These are phyloP conservation scores for Aspergillus ochraceoroseus DNA, from an alignment of 2,329 filamentous ascomycete species.

Conservation along the genomic window DNA sequence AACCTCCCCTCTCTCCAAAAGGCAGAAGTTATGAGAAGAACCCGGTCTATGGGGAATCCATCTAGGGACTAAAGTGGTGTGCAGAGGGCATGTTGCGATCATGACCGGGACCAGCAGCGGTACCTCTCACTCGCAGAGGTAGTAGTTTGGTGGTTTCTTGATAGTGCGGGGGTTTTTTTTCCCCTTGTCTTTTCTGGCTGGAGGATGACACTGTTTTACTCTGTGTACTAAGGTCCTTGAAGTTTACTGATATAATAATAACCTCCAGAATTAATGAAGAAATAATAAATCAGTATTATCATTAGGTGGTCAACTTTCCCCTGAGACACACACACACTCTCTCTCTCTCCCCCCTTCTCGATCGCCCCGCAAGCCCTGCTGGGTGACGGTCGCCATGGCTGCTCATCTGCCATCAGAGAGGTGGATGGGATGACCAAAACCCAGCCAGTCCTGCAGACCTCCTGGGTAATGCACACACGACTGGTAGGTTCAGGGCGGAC, in stretches of 20 bases:
- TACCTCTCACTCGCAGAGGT: no score
- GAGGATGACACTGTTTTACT: neutral
- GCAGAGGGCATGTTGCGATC: conserved; percentile 10
- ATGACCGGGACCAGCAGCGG: conserved; percentile 9
- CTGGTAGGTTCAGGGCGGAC: conserved; percentile 10
- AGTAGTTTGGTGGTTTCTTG: conserved; percentile 1
- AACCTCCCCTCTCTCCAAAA: conserved; percentile 13
- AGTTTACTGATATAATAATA: neutral
- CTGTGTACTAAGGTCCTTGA: neutral
- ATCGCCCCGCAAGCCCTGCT: no score
- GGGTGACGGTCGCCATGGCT: neutral
- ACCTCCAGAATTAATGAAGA: neutral
- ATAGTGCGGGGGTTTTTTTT: conserved; percentile 19
- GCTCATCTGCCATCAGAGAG: conserved; percentile 13
- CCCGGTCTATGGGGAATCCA: conserved; percentile 11
- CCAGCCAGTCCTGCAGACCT: conserved; percentile 4
- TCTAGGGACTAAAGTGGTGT: conserved; percentile 7
- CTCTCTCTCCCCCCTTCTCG: no score
- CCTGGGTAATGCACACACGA: conserved; percentile 7
- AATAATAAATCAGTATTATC: neutral
- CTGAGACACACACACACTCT: no score
- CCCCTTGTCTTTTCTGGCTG: no score
- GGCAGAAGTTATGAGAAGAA: conserved; percentile 9
- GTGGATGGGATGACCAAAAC: conserved; percentile 9
- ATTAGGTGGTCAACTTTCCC: neutral